phyloP scores from a whole-genome alignment of 352 stramenopile genomes.

The Pythium aristosporum region DNA sequence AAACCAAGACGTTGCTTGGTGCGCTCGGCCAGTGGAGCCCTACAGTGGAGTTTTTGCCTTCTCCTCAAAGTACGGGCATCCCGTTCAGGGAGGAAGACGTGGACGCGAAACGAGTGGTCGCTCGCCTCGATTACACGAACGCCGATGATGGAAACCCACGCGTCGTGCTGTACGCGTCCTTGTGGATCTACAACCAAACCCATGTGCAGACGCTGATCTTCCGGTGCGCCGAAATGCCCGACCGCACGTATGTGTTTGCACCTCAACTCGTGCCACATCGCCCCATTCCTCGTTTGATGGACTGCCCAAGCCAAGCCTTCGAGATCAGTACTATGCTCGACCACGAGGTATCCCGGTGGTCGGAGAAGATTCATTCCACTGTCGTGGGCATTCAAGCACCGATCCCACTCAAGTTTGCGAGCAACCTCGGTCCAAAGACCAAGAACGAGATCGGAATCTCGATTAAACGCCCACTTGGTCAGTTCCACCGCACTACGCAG shows the following conservation, averaged over 20 bases:
- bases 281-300: conserved; percentile 77
- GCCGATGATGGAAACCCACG: conserved; percentile 80
- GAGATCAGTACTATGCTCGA: conserved; percentile 88
- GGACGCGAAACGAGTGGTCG: conserved; percentile 59
- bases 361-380: conserved; percentile 83
- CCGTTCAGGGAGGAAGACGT: conserved; percentile 69
- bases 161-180: conserved; percentile 77
- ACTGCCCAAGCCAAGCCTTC: conserved; percentile 79
- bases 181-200: conserved; percentile 91
- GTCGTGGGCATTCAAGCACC: conserved; percentile 85
- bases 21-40: conserved; percentile 50
- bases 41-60: conserved; percentile 75
- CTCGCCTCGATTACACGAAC: conserved; percentile 83
- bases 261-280: conserved; percentile 68
- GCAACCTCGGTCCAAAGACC: conserved; percentile 61
- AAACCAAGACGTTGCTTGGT: conserved; percentile 62
- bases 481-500: conserved; percentile 87
- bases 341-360: conserved; percentile 82
- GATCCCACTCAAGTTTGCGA: conserved; percentile 75
- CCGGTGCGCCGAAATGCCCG: conserved; percentile 60
- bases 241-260: conserved; percentile 40
- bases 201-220: conserved; percentile 80
- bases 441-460: conserved; percentile 83
- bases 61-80: conserved; percentile 46
- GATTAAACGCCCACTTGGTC: conserved; percentile 79